These are phyloP conservation scores for Diaporthe citrichinensis DNA, from an alignment of 2,329 filamentous ascomycete species.

Conservation along the genomic window DNA sequence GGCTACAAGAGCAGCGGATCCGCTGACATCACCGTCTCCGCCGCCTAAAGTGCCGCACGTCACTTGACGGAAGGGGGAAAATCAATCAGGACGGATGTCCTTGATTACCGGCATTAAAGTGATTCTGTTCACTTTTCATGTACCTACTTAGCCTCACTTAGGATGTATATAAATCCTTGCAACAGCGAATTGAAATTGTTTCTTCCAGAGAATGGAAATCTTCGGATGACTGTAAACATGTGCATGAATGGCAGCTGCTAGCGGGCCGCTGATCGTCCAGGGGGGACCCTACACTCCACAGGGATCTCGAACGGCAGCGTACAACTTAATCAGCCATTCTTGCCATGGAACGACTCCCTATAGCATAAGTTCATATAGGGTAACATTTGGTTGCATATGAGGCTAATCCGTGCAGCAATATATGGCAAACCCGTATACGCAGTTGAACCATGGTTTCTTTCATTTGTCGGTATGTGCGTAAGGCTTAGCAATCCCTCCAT, in stretches of 20 bases:
- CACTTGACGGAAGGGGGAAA: not conserved
- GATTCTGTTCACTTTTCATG: not conserved
- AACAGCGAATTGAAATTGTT: not conserved
- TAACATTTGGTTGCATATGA: not conserved
- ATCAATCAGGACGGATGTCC: not conserved
- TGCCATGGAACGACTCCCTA: not conserved
- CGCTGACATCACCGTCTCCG: constrained; percentile 38
- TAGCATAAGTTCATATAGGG: not conserved
- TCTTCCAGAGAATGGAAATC: not conserved
- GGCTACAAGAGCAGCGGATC: constrained; percentile 55
- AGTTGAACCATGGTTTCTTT: not conserved
- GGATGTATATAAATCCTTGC: constrained; percentile 13
- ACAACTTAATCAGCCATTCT: not conserved
- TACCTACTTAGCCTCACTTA: not conserved
- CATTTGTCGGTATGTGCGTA: not conserved
- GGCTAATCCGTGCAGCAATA: not conserved
- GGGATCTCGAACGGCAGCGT: not conserved
- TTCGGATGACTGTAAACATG: not conserved
- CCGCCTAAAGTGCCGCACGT: not conserved
- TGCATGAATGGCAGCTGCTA: not conserved
- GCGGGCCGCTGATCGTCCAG: not conserved
- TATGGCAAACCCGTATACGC: not conserved
- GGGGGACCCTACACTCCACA: not conserved
- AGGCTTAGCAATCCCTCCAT: not conserved
- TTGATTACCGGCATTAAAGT: not conserved